Evolutionary conservation across 1,139 yeast genomes (phyloP).

Genomic region (Pichia sp.): DNA sequence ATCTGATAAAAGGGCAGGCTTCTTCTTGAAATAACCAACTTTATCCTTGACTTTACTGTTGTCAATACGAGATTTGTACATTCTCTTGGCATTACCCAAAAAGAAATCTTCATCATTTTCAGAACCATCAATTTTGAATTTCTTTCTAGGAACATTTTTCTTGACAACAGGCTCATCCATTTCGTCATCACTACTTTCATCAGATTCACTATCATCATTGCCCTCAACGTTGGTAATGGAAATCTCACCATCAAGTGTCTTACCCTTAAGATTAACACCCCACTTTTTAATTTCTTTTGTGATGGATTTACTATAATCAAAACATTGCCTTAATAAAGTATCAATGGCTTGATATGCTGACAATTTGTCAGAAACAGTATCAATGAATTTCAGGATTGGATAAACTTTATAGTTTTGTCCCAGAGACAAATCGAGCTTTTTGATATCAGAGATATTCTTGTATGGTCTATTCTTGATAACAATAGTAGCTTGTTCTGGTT

Average conservation of each 20-base stretch:
- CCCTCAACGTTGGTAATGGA: conserved; percentile 51
- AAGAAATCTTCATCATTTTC: conserved; percentile 20
- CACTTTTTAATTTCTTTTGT: conserved; percentile 73
- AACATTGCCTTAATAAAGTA: conserved; percentile 80
- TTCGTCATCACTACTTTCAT: background rate
- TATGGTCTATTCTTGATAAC: conserved; percentile 72
- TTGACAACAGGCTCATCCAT: conserved; percentile 8
- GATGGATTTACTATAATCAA: conserved; percentile 70
- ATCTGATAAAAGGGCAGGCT: conserved; percentile 64
- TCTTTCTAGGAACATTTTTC: conserved; percentile 11
- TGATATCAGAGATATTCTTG: conserved; percentile 49
- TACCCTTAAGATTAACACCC: conserved; percentile 77
- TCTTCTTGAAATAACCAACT: conserved; percentile 56
- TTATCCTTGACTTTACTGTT: conserved; percentile 12
- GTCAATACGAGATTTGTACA: conserved; percentile 13
- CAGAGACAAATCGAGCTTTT: conserved; percentile 48
- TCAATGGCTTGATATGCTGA: conserved; percentile 95
- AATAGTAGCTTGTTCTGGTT: conserved; percentile 62
- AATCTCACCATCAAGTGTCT: conserved; percentile 46
- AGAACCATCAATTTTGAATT: conserved; percentile 21
- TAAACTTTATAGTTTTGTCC: no score
- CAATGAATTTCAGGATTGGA: conserved; percentile 58
- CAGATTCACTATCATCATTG: conserved; percentile 2
- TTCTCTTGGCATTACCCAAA: conserved; percentile 1
- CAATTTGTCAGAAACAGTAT: conserved; percentile 64